Conservation (phyloP, 1,284 basidiomycete genomes). For the Serendipita sp. region DNA sequence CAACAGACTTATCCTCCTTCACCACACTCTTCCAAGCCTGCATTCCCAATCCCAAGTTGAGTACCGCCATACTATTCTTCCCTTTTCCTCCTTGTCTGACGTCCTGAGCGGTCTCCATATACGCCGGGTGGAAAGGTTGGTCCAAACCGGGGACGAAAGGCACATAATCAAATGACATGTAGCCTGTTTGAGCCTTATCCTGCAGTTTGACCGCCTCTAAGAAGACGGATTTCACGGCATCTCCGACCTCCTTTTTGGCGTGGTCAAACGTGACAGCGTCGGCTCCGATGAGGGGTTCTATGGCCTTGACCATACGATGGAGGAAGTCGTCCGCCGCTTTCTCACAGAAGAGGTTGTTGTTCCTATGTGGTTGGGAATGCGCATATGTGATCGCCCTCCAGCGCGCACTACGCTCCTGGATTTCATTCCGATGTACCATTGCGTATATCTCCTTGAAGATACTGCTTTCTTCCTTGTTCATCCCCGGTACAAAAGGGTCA, state of each 20-base stretch:
- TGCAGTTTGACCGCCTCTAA: not conserved
- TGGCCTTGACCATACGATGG: not conserved
- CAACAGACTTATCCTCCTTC: constrained; percentile 2
- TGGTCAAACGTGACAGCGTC: not conserved
- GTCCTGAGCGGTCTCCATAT: not conserved
- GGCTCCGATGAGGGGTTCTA: not conserved
- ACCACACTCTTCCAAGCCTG: constrained; percentile 4
- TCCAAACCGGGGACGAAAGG: not conserved
- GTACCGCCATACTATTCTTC: not conserved
- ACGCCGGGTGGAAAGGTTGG: not conserved
- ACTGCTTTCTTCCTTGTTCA: not conserved
- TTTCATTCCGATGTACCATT: not conserved
- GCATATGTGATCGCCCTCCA: not conserved
- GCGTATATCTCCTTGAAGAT: constrained; percentile 1
- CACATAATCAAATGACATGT: constrained; percentile 5
- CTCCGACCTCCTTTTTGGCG: not conserved
- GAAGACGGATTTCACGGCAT: not conserved
- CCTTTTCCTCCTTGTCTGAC: not conserved
- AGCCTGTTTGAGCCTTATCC: not conserved
- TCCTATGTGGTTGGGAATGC: not conserved
- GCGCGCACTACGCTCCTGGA: not conserved
- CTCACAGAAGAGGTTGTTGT: not conserved
- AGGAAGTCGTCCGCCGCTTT: constrained; percentile 6
- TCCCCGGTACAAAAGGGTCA: not conserved
- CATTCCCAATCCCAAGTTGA: not conserved